Evolutionary conservation across 2,329 filamentous ascomycete genomes (phyloP).

Genomic region (Venturia oleaginea): DNA sequence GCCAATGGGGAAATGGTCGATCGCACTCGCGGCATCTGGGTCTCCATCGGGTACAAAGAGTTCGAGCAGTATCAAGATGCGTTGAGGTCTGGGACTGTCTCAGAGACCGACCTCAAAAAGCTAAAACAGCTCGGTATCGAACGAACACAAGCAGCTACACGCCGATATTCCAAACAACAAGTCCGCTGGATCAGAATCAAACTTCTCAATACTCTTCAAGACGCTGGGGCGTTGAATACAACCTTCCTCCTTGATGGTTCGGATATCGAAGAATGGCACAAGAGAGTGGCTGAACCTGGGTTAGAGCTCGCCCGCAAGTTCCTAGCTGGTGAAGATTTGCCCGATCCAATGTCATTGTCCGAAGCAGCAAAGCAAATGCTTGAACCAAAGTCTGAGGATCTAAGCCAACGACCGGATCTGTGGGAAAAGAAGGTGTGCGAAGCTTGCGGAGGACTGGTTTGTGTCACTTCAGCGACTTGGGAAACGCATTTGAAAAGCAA

Average conservation of each 20-base stretch:
- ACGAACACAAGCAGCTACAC: slow-evolving; percentile 70
- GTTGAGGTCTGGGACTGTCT: slow-evolving; percentile 16
- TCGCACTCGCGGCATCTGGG: slow-evolving; percentile 79
- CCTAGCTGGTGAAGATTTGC: slow-evolving; percentile 47
- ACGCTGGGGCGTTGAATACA: slow-evolving; percentile 43
- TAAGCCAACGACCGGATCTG: slow-evolving; percentile 33
- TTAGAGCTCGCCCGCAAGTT: slow-evolving; percentile 54
- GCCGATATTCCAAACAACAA: slow-evolving; percentile 81
- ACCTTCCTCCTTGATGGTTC: slow-evolving; percentile 79
- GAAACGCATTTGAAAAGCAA: slow-evolving; percentile 39
- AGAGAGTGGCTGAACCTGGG: slow-evolving; percentile 58
- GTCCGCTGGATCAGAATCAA: slow-evolving; percentile 81
- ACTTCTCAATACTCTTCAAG: slow-evolving; percentile 58
- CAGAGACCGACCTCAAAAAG: slow-evolving; percentile 38
- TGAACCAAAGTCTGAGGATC: slow-evolving; percentile 43
- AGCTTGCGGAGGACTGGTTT: slow-evolving; percentile 52
- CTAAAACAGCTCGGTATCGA: slow-evolving; percentile 55
- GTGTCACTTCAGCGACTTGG: slow-evolving; percentile 48
- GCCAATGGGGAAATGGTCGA: slow-evolving; percentile 51
- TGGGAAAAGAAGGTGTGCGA: slow-evolving; percentile 56
- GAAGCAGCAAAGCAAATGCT: slow-evolving; percentile 48
- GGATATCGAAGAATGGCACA: slow-evolving; percentile 51
- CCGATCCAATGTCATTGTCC: slow-evolving; percentile 46
- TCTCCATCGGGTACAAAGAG: slow-evolving; percentile 93
- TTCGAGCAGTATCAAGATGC: slow-evolving; percentile 60